Base-by-base conservation (phyloP, 73 alveolate species). In the Paramecium pentaurelia region DNA sequence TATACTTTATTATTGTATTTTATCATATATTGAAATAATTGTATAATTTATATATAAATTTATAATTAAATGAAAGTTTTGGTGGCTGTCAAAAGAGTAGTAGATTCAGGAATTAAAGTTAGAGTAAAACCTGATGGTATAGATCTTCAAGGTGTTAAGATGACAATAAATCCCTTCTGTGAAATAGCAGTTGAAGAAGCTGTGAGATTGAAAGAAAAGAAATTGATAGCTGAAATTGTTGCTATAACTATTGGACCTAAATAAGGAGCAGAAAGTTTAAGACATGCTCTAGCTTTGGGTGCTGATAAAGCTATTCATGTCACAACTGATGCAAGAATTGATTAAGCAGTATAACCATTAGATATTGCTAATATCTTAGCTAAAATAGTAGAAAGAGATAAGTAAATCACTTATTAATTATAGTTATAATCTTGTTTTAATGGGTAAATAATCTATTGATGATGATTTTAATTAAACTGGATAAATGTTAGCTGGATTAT, bases 101-200 rank as follows among this genome's bases (percentile, higher is more conserved):
- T 95, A 7, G 99, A 96, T 93, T 92, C 93, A 77, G 70, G 95
- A 22, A 95, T 95, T 40, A 95, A 93, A 80, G 97, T 96, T 37
- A 93, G 99, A 75, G 96, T 94, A 12, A 96, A 94, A 83, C 96
- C 97, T 16, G 96, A 97, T 40, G 92, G 92, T 59, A 85, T 95
- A 8, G 99, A 96, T 58, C 96, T 96, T 4, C 96, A 96, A 64
- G 73, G 86, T 36, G 96, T 96, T 83, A 96, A 96, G 89, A 94
- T 93, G 97, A 73, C 97, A 47, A 95, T 96, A 88, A 96, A 96
- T 88, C 99, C 99, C 4, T 96, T 96, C 95, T 95, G 97, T 77
- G 99, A 96, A 92, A 97, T 97, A 16, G 99, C 99, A 14, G 97
- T 97, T 10, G 99, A 97, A 68, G 98, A 97, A 92, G 99, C 98